Percentiles rank a stretch among this genome's conserved stretches.
phyloP scores from a whole-genome alignment of 1,139 yeast genomes.

The Candida sp. region DNA sequence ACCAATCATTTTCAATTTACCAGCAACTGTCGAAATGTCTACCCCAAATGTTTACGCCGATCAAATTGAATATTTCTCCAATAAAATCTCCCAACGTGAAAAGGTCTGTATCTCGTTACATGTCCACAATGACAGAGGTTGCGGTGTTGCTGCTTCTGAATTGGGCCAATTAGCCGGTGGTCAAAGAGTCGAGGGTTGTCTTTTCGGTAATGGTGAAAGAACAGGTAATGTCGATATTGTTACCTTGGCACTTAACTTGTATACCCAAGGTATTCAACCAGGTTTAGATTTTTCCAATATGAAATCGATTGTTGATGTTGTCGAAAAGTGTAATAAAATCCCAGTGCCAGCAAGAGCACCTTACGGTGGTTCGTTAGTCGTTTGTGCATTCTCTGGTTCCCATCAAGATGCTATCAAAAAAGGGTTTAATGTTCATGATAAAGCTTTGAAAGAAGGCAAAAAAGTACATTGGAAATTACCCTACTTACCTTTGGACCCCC shows the following conservation, averaged over 20 bases:
- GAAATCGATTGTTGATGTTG: constrained; percentile 75
- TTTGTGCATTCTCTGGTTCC: constrained; percentile 94
- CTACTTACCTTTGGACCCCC: constrained; percentile 93
- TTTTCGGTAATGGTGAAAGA: constrained; percentile 97
- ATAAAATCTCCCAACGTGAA: constrained; percentile 77
- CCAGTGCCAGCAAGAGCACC: constrained; percentile 95
- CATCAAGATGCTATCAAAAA: constrained; percentile 99
- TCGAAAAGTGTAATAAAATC: constrained; percentile 92
- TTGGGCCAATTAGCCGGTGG: constrained; percentile 95
- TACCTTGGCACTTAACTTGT: constrained; percentile 87
- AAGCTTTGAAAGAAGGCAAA: constrained; percentile 29
- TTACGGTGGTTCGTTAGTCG: constrained; percentile 95
- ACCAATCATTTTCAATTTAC: constrained; percentile 92
- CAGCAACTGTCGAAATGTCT: constrained; percentile 97
- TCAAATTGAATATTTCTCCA: constrained; percentile 88
- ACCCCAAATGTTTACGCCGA: constrained; percentile 96
- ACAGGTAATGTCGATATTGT: constrained; percentile 97
- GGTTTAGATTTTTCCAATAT: constrained; percentile 84
- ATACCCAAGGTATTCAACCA: constrained; percentile 92
- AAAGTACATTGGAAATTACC: constrained; percentile 75
- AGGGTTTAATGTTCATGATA: constrained; percentile 69
- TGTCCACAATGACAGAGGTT: constrained; percentile 96
- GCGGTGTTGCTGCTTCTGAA: constrained; percentile 98
- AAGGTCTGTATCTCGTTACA: constrained; percentile 87
- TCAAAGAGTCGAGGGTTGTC: constrained; percentile 96